Evolutionary conservation across 305 asterid species (phyloP).

Genomic region (Andrographis paniculata): DNA sequence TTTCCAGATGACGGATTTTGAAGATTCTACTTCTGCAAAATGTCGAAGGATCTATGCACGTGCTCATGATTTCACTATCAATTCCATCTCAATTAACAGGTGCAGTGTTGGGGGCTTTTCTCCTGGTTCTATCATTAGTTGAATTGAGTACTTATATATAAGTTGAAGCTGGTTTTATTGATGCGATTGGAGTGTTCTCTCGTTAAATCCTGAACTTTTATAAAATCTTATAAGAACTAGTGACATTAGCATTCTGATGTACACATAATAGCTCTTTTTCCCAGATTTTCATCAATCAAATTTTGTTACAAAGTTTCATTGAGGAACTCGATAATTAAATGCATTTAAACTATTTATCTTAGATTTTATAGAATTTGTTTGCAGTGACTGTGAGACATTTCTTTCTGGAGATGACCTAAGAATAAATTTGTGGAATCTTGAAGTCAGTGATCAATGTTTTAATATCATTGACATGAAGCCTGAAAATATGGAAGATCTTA

Average conservation of each 20-base stretch:
- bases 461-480: constrained; percentile 83
- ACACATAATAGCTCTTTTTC: constrained; percentile 2
- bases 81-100: constrained; percentile 84
- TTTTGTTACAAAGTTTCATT: constrained; percentile 13
- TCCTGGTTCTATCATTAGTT: neutral
- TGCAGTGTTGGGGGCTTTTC: constrained; percentile 6
- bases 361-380: constrained; percentile 20
- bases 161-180: neutral
- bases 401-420: constrained; percentile 87
- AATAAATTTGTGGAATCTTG: constrained; percentile 87
- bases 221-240: constrained; percentile 3
- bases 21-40: constrained; percentile 46
- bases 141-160: too few species aligned
- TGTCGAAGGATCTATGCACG: constrained; percentile 64
- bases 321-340: constrained; percentile 10
- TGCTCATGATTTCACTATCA: constrained; percentile 79
- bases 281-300: constrained; percentile 7
- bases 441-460: constrained; percentile 66
- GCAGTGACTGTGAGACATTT: constrained; percentile 87
- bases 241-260: neutral
- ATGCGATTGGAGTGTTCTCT: constrained; percentile 6
- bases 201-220: neutral
- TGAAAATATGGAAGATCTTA: constrained; percentile 71
- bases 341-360: constrained; percentile 12
- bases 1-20: constrained; percentile 39